Evolutionary conservation across 768 basidiomycete species (phyloP).

Genomic region (Rhodotorula graminis): DNA sequence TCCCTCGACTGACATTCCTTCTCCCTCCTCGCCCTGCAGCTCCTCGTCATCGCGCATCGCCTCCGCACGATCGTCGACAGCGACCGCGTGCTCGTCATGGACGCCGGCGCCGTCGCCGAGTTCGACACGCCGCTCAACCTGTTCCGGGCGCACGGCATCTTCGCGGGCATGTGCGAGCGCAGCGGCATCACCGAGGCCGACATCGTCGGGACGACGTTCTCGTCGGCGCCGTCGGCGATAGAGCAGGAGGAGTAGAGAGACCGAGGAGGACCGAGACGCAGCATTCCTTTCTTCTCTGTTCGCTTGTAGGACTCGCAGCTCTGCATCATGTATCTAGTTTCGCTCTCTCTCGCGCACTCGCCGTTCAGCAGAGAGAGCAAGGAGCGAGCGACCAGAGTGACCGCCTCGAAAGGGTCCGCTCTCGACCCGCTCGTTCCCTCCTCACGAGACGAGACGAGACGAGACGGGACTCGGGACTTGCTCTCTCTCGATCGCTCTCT

Average conservation of each 20-base stretch:
- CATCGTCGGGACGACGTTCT: slow-evolving; percentile 44
- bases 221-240: not conserved
- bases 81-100: slow-evolving; percentile 82
- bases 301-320: too few species aligned
- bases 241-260: not conserved
- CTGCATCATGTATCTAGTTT: too few species aligned
- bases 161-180: slow-evolving; percentile 60
- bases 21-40: slow-evolving; percentile 7
- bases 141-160: slow-evolving; percentile 55
- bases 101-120: slow-evolving; percentile 63
- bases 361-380: too few species aligned
- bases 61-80: slow-evolving; percentile 80
- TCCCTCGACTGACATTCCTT: slow-evolving; percentile 55
- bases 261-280: not conserved
- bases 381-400: too few species aligned
- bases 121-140: slow-evolving; percentile 51
- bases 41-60: slow-evolving; percentile 56
- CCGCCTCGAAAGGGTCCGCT: too few species aligned
- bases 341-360: too few species aligned
- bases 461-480: too few species aligned
- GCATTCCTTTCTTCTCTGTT: too few species aligned
- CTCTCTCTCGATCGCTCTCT: too few species aligned
- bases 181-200: slow-evolving; percentile 56
- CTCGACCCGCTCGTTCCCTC: too few species aligned
- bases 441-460: too few species aligned